Evolutionary conservation across 164 flowering plant species (phyloP).

Genomic region (Vitis rotundifolia): DNA sequence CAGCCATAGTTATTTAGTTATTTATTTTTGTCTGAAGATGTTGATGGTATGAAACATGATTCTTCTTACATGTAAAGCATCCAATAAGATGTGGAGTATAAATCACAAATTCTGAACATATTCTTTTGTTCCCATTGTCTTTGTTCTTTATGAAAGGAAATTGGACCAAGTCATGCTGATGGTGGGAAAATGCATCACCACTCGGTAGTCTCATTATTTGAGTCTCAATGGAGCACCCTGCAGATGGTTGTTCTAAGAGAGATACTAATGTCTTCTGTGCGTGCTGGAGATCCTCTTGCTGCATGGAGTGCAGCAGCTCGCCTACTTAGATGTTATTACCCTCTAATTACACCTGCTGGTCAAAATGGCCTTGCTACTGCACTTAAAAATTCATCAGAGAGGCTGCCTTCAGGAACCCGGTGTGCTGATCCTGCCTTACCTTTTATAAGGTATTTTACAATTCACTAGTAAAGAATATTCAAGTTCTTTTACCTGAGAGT

Average conservation of each 20-base stretch:
- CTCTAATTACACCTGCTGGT: conserved; percentile 93
- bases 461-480: neutral
- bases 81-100: too few species aligned
- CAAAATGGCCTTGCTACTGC: conserved; percentile 97
- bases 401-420: conserved; percentile 92
- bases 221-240: conserved; percentile 97
- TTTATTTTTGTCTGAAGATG: too few species aligned
- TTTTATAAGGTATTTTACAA: conserved; percentile 69
- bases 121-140: conserved; percentile 2
- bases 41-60: too few species aligned
- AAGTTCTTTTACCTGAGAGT: neutral
- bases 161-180: conserved; percentile 48
- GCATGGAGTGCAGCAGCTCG: conserved; percentile 99
- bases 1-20: too few species aligned
- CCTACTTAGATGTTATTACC: conserved; percentile 89
- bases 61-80: too few species aligned
- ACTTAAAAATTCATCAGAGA: conserved; percentile 79
- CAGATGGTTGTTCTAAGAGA: conserved; percentile 99
- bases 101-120: too few species aligned
- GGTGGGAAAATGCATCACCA: conserved; percentile 70
- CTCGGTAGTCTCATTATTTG: conserved; percentile 81
- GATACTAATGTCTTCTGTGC: conserved; percentile 86
- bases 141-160: conserved; percentile 38
- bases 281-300: conserved; percentile 98
- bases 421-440: conserved; percentile 98